A percentile compares a stretch with the other conserved stretches of the same genome.
phyloP scores from a whole-genome alignment of 208 protist genomes.

The Crithidia expoeki region DNA sequence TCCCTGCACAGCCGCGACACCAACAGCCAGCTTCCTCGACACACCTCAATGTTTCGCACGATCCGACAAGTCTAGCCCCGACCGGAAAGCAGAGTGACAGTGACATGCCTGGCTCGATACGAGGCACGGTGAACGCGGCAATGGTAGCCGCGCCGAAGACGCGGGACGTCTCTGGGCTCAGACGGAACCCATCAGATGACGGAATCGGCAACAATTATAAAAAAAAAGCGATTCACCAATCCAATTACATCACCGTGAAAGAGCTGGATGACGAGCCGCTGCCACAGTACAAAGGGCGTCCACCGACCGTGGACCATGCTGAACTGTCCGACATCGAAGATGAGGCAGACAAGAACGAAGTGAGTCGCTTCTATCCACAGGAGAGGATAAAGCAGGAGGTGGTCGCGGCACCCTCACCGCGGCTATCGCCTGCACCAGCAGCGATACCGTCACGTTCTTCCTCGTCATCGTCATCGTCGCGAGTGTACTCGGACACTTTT shows the following conservation, averaged over 20 bases:
- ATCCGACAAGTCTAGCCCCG: not conserved
- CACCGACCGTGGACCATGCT: not conserved
- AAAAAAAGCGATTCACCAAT: slow-evolving; percentile 15
- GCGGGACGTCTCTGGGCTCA: slow-evolving; percentile 5
- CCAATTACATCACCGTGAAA: slow-evolving; percentile 21
- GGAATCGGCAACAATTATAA: slow-evolving; percentile 1
- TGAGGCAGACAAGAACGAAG: not conserved
- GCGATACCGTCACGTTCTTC: not conserved
- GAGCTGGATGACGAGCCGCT: slow-evolving; percentile 22
- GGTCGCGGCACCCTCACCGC: not conserved
- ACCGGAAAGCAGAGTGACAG: slow-evolving; percentile 11
- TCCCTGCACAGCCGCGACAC: not conserved
- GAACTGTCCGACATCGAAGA: slow-evolving; percentile 8
- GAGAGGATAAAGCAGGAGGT: slow-evolving; percentile 16
- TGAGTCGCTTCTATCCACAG: not conserved
- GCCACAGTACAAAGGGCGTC: slow-evolving; percentile 2
- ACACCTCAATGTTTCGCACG: not conserved
- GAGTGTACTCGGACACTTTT: slow-evolving; percentile 11
- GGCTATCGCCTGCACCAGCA: not conserved
- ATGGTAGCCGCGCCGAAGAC: slow-evolving; percentile 19
- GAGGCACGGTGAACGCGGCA: slow-evolving; percentile 1
- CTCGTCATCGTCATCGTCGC: not conserved
- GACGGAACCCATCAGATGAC: not conserved
- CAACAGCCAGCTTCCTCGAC: not conserved
- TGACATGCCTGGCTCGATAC: not conserved